These are phyloP conservation scores for Aspergillus nomiae DNA, from an alignment of 2,329 filamentous ascomycete species.

Conservation along the genomic window DNA sequence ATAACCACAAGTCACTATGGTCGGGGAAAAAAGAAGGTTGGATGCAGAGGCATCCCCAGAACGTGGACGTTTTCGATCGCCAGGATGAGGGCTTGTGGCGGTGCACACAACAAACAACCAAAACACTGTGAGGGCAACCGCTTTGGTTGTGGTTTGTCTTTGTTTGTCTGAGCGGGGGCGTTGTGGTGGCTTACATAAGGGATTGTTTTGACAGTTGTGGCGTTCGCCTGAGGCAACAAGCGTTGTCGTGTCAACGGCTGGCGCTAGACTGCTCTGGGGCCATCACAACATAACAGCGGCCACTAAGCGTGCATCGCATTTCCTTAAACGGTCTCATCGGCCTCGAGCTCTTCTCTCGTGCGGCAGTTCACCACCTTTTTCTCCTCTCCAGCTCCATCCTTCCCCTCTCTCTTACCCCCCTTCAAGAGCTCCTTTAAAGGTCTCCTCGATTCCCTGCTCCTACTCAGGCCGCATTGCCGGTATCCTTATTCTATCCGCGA, in stretches of 20 bases:
- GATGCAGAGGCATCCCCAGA: neutral
- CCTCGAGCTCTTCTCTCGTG: constrained; percentile 28
- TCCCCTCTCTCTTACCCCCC: constrained; percentile 3
- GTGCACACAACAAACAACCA: neutral
- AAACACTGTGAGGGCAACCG: neutral
- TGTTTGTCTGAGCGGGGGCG: constrained; percentile 13
- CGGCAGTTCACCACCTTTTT: constrained; percentile 15
- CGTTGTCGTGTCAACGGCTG: constrained; percentile 44
- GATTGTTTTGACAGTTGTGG: constrained; percentile 12
- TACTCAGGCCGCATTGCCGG: constrained; percentile 5
- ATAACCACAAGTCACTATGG: neutral
- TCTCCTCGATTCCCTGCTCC: neutral
- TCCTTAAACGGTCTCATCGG: constrained; percentile 35
- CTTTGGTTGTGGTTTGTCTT: constrained; percentile 7
- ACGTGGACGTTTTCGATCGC: neutral
- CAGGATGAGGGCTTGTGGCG: neutral
- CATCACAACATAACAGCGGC: constrained; percentile 44
- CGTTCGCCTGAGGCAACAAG: constrained; percentile 26
- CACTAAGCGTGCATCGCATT: constrained; percentile 36
- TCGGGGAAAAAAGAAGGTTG: neutral
- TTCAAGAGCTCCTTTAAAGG: neutral
- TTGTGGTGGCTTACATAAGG: constrained; percentile 12
- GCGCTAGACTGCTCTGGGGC: constrained; percentile 34
- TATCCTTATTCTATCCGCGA: constrained; percentile 28
- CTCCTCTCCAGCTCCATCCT: constrained; percentile 17